phyloP scores from a whole-genome alignment of 2,329 filamentous ascomycete species.

The Botryosphaeria agaves region DNA sequence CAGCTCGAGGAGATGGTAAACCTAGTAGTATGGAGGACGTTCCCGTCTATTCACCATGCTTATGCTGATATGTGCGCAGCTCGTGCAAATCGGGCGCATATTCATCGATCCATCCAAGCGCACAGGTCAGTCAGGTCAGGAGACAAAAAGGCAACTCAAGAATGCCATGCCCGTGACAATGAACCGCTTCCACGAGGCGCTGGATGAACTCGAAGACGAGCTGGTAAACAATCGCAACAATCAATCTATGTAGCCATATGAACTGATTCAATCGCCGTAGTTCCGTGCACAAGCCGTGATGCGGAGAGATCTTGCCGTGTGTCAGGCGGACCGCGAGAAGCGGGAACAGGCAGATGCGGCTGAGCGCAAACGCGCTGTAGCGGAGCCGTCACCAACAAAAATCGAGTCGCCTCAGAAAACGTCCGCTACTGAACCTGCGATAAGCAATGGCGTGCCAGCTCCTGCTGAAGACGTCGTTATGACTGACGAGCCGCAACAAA shows the following conservation, averaged over 20 bases:
- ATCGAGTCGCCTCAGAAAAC: no score
- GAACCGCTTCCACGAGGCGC: conserved; percentile 29
- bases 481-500: not conserved
- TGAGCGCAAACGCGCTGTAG: not conserved
- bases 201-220: conserved; percentile 32
- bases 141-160: conserved; percentile 15
- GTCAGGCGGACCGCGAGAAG: conserved; percentile 8
- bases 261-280: no score
- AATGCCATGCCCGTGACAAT: conserved; percentile 20
- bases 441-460: not conserved
- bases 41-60: not conserved
- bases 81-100: conserved; percentile 25
- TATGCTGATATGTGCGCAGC: conserved; percentile 10
- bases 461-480: not conserved
- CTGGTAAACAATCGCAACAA: no score
- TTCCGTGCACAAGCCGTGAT: conserved; percentile 14
- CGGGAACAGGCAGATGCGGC: conserved; percentile 1
- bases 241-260: no score
- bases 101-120: conserved; percentile 22
- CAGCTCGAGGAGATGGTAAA: conserved; percentile 29
- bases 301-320: conserved; percentile 13
- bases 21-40: conserved; percentile 20
- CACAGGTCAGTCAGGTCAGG: conserved; percentile 12
- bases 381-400: not conserved
- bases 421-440: no score